Percentiles rank a stretch among this genome's conserved stretches.
phyloP scores from a whole-genome alignment of 148 eudicot genomes.

The Vaccinium vitisidaea region DNA sequence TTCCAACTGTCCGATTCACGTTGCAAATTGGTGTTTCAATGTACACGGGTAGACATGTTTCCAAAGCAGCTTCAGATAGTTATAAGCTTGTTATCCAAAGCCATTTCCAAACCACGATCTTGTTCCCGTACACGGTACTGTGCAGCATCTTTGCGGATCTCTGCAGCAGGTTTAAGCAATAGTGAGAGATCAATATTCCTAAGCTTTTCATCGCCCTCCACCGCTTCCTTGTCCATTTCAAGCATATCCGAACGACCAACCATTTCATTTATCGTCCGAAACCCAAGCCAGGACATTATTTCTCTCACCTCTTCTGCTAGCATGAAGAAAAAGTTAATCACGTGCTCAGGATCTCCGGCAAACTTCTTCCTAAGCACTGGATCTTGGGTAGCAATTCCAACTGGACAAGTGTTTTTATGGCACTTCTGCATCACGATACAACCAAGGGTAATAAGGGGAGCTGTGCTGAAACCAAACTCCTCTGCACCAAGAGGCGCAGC shows the following conservation, averaged over 20 bases:
- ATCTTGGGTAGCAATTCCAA: constrained; percentile 97
- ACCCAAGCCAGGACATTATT: constrained; percentile 88
- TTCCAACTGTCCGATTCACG: constrained; percentile 17
- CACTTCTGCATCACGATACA: constrained; percentile 99
- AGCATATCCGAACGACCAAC: constrained; percentile 96
- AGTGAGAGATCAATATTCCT: constrained; percentile 87
- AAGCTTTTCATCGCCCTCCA: constrained; percentile 69
- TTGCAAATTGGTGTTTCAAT: constrained; percentile 80
- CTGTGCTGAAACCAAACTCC: constrained; percentile 98
- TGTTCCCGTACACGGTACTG: constrained; percentile 77
- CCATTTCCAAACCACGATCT: constrained; percentile 58
- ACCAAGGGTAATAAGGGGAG: constrained; percentile 93
- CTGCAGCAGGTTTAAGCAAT: constrained; percentile 83
- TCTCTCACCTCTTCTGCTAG: constrained; percentile 95
- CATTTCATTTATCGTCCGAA: constrained; percentile 76
- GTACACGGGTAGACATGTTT: constrained; percentile 78
- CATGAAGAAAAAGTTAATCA: constrained; percentile 97
- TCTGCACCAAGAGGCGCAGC: constrained; percentile 99
- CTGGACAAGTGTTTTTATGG: constrained; percentile 98
- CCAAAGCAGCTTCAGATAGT: constrained; percentile 65
- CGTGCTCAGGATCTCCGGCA: constrained; percentile 97
- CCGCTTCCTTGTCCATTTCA: constrained; percentile 73
- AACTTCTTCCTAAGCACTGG: constrained; percentile 93
- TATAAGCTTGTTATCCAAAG: too few relatives aligned
- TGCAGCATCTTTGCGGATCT: constrained; percentile 84